Evolutionary conservation across 192 early-diverging fungal genomes (phyloP).

Genomic region (Pecoramyces ruminantium): DNA sequence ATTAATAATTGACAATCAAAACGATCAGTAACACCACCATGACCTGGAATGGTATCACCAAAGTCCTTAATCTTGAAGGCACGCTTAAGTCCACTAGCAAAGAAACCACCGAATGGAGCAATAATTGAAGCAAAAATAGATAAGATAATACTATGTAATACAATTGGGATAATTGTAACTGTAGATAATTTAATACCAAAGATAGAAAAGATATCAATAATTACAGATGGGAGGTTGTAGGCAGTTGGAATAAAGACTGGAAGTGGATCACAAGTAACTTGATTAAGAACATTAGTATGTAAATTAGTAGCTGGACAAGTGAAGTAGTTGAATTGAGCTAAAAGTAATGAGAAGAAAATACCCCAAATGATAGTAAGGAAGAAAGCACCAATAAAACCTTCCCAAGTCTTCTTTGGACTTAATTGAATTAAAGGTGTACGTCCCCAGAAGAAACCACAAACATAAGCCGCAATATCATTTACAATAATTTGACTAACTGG

Average conservation of each 20-base stretch:
- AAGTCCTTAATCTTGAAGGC: constrained; percentile 98
- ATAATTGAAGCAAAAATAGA: constrained; percentile 85
- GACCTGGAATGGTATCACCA: constrained; percentile 88
- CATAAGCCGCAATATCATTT: constrained; percentile 92
- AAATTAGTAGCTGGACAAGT: constrained; percentile 44
- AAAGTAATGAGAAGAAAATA: constrained; percentile 30
- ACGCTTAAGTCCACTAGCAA: constrained; percentile 88
- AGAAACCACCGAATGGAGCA: constrained; percentile 96
- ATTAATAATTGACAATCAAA: constrained; percentile 98
- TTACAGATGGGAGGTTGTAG: constrained; percentile 19
- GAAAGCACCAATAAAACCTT: constrained; percentile 86
- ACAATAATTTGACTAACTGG: constrained; percentile 76
- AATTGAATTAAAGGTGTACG: constrained; percentile 75
- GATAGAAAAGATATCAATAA: background rate
- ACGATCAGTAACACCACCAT: constrained; percentile 91
- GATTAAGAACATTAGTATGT: constrained; percentile 24
- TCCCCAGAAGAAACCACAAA: constrained; percentile 92
- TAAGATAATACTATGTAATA: constrained; percentile 75
- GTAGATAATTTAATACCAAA: constrained; percentile 3
- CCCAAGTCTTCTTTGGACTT: constrained; percentile 97
- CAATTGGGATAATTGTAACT: constrained; percentile 65
- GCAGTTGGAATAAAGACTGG: constrained; percentile 36
- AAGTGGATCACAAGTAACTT: constrained; percentile 31
- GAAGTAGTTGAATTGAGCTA: constrained; percentile 44
- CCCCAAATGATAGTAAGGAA: constrained; percentile 76